These are phyloP conservation scores for Hirsutella rhossiliensis DNA, from an alignment of 2,329 filamentous ascomycete genomes.

Conservation along the genomic window DNA sequence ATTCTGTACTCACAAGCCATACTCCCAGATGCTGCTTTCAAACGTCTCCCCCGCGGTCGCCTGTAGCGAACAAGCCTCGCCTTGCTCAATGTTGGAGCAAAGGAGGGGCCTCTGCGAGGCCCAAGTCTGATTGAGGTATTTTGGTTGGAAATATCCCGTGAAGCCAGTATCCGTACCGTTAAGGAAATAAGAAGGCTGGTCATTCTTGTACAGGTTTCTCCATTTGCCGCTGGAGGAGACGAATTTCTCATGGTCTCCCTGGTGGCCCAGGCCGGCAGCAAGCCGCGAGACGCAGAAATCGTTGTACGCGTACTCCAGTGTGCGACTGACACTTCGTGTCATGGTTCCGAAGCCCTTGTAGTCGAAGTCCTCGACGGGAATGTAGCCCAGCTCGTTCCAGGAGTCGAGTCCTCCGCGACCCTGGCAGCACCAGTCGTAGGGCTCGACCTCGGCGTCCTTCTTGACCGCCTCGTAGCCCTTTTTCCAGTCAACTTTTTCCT, in stretches of 20 bases:
- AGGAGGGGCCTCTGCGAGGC: conserved; percentile 55
- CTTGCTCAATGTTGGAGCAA: conserved; percentile 39
- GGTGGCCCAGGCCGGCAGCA: conserved; percentile 42
- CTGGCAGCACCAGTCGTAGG: conserved; percentile 56
- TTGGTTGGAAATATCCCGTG: conserved; percentile 58
- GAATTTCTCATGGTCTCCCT: conserved; percentile 47
- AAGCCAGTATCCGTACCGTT: conserved; percentile 52
- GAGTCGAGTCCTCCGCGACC: conserved; percentile 59
- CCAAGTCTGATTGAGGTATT: conserved; percentile 56
- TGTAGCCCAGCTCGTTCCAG: conserved; percentile 62
- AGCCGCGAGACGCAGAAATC: conserved; percentile 59
- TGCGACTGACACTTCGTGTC: conserved; percentile 59
- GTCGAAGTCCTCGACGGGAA: conserved; percentile 59
- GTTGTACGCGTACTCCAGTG: conserved; percentile 68
- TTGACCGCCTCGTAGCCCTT: conserved; percentile 58
- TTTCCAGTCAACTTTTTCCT: conserved; percentile 49
- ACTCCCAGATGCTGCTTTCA: conserved; percentile 62
- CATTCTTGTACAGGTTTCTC: conserved; percentile 51
- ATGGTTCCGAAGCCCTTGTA: conserved; percentile 53
- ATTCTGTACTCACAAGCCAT: conserved; percentile 44
- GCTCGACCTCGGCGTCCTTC: conserved; percentile 61
- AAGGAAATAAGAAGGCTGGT: conserved; percentile 40
- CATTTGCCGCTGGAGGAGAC: conserved; percentile 48
- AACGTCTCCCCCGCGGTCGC: conserved; percentile 56
- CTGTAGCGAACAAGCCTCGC: conserved; percentile 47